Evolutionary conservation across 805 yeast species (phyloP).

Genomic region (Spathaspora gorwiae): DNA sequence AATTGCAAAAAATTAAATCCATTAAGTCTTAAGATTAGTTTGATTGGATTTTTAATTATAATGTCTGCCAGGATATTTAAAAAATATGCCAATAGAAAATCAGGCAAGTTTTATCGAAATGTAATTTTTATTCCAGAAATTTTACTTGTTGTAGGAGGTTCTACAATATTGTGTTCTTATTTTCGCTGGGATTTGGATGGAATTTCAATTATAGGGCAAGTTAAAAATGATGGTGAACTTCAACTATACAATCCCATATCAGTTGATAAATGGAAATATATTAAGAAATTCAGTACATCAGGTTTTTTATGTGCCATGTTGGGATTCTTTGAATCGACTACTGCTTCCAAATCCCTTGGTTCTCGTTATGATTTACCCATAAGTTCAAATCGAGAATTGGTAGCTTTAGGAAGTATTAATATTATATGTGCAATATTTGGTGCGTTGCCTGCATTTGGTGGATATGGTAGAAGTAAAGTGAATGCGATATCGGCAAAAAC

Average conservation of each 20-base stretch:
- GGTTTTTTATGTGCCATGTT: slow-evolving; percentile 72
- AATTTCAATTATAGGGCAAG: slow-evolving; percentile 66
- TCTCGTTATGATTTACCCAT: slow-evolving; percentile 66
- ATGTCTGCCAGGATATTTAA: slow-evolving; percentile 40
- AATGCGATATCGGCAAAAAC: slow-evolving; percentile 83
- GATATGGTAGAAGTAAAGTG: slow-evolving; percentile 88
- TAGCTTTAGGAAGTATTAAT: slow-evolving; percentile 81
- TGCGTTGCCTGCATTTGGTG: slow-evolving; percentile 89
- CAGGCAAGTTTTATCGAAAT: slow-evolving; percentile 18
- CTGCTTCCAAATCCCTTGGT: slow-evolving; percentile 85
- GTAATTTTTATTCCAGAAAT: slow-evolving; percentile 81
- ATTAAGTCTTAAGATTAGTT: slow-evolving; percentile 61
- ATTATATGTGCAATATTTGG: slow-evolving; percentile 59
- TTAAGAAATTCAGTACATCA: slow-evolving; percentile 59
- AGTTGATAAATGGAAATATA: slow-evolving; percentile 43
- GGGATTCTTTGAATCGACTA: slow-evolving; percentile 90
- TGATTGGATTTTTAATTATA: slow-evolving; percentile 46
- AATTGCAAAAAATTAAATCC: slow-evolving; percentile 47
- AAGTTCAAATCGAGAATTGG: slow-evolving; percentile 84
- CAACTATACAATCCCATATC: slow-evolving; percentile 57
- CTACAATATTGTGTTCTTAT: slow-evolving; percentile 48
- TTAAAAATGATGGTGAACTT: slow-evolving; percentile 46
- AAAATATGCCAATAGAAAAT: slow-evolving; percentile 21
- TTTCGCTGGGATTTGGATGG: slow-evolving; percentile 51
- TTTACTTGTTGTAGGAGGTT: slow-evolving; percentile 60